Base-by-base conservation (phyloP, 2,329 filamentous ascomycete species). In the Dactylonectria macrodidyma region DNA sequence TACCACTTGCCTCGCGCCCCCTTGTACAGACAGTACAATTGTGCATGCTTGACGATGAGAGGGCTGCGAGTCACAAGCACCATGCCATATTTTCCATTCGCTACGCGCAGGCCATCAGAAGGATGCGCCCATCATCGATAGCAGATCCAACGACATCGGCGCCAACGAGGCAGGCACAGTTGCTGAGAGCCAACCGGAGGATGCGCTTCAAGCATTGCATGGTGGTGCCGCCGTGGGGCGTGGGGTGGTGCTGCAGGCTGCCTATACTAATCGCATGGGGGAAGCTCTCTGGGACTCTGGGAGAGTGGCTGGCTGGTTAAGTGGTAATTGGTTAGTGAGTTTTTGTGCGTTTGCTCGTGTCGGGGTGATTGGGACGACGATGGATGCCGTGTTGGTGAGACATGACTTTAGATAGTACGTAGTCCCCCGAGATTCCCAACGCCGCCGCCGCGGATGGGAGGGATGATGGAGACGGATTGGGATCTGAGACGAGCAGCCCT, bases 351-450 rank as follows among this genome's bases (percentile, higher is more conserved):
- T 22, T 30, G 47, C 14, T n/a, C 67, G 60, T 62, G n/a, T 60
- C 38, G 54, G 54, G 26, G 54, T 59, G 55, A 67, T 61, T 48
- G 57, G 26, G 26, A 30, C 54, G 64, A 55, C 58, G 51, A 60
- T 52, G 51, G 58, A 57, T 44, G 44, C 44, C 58, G 59, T 41
- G 59, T 44, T 73, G 51, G 70, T 73, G 70, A 71, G 69, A 74
- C 67, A 30, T 62, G 65, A 26, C 48, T 62, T 57, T 72, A 22
- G 26, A 7, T 30, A 30, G 26, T 30, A 30, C 26, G 26, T 30
- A 30, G 26, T 30, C 26, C 57, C 46, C 59, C 41, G 61, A 63
- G 67, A 54, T 54, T 52, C 14, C 41, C 57, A 65, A 46, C 51
- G 48, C 38, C 30, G 48, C 38, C 30, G 52, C 46, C 14, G 51